Base-by-base conservation (phyloP, 2,329 filamentous ascomycete species). In the Arthrobotrys entomopaga region DNA sequence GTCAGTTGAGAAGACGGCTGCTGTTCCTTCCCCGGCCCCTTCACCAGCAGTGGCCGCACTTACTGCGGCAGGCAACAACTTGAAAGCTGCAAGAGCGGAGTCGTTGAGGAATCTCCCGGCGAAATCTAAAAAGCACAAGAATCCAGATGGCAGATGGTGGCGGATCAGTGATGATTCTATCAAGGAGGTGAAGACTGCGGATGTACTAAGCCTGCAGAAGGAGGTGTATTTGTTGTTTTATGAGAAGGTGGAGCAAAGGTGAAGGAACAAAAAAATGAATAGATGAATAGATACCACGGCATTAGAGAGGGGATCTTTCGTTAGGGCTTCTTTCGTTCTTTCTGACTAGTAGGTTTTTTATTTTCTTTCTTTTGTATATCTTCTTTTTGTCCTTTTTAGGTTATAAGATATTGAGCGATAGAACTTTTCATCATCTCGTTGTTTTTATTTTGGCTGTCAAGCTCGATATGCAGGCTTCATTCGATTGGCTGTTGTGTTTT, bases 201-300 rank as follows among this genome's bases (percentile, higher is more conserved):
- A 99, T 78, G 92, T 99, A 5, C 82, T 99, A 69, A 88, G 89
- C 6, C 97, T 97, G 93, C 93, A 97, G 82, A 90, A 90, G 79
- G 95, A 99, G 82, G 94, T 98, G 0, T 99, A 99, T 81, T 83
- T 99, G 80, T 82, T 99, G 59, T 99, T 99, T 81, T 99, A 99
- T 82, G 94, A 98, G 84, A 75, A 71, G 46, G 24, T 69, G 16
- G 20, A 58, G 19, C 29, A 53, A 20, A 65, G 67, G 54, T 72
- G 46, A 53, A 22, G 34, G 10, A 19, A 2, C 16, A 50, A 19
- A 13, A 50, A 2, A 50, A 20, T 7, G 5, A 34, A 34, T 3
- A 34, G 10, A 29, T 3, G 10, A 34, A 34, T 34, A 34, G 16
- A 50, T 50, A 22, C 7, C 7, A 13, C 42, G 2, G 42, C 13